Percentiles rank a stretch among this genome's conserved stretches.
These are phyloP conservation scores for Saccharomycodes ludwigii DNA, from an alignment of 805 yeast species.

Conservation along the genomic window DNA sequence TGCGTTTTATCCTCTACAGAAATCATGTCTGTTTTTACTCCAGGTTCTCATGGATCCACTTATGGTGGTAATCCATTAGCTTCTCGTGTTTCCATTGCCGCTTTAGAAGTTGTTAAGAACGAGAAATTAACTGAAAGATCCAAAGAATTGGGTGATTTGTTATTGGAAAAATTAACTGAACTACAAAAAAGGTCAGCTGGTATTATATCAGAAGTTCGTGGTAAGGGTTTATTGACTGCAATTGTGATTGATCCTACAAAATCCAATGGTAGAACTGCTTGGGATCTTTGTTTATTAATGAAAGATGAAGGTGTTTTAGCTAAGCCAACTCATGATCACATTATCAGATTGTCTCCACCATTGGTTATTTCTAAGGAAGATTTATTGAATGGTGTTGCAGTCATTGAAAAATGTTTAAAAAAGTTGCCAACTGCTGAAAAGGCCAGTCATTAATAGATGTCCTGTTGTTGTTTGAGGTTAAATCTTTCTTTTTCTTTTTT, in stretches of 20 bases:
- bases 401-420: conserved; percentile 49
- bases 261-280: conserved; percentile 83
- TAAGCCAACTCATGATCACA: conserved; percentile 93
- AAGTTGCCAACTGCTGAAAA: too few species aligned
- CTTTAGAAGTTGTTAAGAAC: conserved; percentile 78
- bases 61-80: conserved; percentile 97
- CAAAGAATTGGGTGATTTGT: conserved; percentile 50
- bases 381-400: conserved; percentile 64
- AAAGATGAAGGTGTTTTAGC: conserved; percentile 83
- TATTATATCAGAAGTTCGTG: conserved; percentile 54
- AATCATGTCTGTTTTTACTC: conserved; percentile 78
- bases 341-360: conserved; percentile 94
- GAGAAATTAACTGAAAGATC: conserved; percentile 80
- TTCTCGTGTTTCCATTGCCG: conserved; percentile 86
- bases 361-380: conserved; percentile 83
- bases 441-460: too few species aligned
- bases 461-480: too few species aligned
- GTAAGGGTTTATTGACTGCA: conserved; percentile 80
- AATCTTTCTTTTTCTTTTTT: too few species aligned
- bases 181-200: conserved; percentile 42
- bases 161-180: conserved; percentile 45
- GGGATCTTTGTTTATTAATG: conserved; percentile 91
- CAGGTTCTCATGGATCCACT: conserved; percentile 96
- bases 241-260: conserved; percentile 78
- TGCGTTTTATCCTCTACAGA: conserved; percentile 85